Evolutionary conservation across 2,329 filamentous ascomycete species (phyloP).

Genomic region (Calonectria leucothoes): DNA sequence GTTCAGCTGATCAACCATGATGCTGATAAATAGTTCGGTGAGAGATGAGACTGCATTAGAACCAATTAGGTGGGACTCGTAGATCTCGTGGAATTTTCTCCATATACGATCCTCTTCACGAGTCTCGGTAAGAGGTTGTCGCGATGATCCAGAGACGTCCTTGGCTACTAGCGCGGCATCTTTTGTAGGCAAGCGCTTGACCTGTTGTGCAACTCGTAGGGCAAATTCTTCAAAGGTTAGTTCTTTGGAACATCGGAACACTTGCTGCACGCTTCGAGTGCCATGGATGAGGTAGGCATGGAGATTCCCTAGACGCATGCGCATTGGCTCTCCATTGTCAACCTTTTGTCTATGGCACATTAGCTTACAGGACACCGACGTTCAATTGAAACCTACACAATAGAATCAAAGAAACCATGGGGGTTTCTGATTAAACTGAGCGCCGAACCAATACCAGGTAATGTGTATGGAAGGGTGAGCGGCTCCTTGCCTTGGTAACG

Average conservation of each 20-base stretch:
- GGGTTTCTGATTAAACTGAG: slow-evolving; percentile 32
- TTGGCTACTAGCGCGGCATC: slow-evolving; percentile 31
- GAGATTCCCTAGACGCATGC: slow-evolving; percentile 32
- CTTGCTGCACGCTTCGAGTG: slow-evolving; percentile 32
- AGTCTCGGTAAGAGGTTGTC: slow-evolving; percentile 26
- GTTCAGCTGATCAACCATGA: slow-evolving; percentile 27
- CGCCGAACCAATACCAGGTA: slow-evolving; percentile 31
- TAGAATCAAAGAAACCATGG: slow-evolving; percentile 33
- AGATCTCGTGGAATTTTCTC: slow-evolving; percentile 37
- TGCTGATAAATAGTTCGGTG: slow-evolving; percentile 30
- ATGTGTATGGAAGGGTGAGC: slow-evolving; percentile 28
- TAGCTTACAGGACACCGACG: background rate
- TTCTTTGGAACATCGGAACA: slow-evolving; percentile 36
- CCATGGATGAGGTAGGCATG: slow-evolving; percentile 37
- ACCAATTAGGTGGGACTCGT: slow-evolving; percentile 32
- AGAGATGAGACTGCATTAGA: slow-evolving; percentile 28
- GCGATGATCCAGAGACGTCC: slow-evolving; percentile 34
- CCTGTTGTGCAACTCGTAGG: slow-evolving; percentile 37
- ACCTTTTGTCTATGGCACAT: slow-evolving; percentile 17
- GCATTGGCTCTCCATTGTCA: slow-evolving; percentile 29
- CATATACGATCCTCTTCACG: slow-evolving; percentile 35
- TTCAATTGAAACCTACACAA: slow-evolving; percentile 5
- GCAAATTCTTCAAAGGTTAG: slow-evolving; percentile 38
- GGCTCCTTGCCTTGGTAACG: slow-evolving; percentile 33
- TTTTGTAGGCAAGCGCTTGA: slow-evolving; percentile 31